Conservation (phyloP, 2,329 filamentous ascomycete species). For the Diaporthe citrichinensis region DNA sequence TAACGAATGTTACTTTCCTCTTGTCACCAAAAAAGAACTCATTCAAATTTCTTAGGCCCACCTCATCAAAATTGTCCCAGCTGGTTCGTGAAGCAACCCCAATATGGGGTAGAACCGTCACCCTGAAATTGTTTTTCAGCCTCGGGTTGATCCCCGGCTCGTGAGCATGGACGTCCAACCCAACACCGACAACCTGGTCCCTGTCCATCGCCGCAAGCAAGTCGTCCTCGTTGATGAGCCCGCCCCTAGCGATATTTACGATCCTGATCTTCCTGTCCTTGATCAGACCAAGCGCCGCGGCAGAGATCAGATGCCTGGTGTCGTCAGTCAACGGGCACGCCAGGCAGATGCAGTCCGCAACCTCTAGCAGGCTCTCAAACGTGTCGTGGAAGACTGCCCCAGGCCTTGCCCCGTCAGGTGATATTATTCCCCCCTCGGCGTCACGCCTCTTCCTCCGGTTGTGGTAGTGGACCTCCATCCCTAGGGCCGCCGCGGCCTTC, state of each 20-base stretch:
- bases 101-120: constrained; percentile 50
- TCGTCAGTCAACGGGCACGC: constrained; percentile 51
- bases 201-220: constrained; percentile 51
- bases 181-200: constrained; percentile 51
- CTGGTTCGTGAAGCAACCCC: constrained; percentile 49
- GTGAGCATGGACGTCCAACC: constrained; percentile 53
- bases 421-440: background rate
- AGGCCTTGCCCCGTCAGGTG: constrained; percentile 17
- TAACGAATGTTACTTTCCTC: constrained; percentile 23
- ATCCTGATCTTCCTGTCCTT: constrained; percentile 49
- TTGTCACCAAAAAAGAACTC: constrained; percentile 45
- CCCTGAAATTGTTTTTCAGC: constrained; percentile 50
- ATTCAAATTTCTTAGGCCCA: constrained; percentile 45
- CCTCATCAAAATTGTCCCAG: constrained; percentile 48
- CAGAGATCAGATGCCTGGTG: constrained; percentile 47
- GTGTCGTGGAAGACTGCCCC: constrained; percentile 41
- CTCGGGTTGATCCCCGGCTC: constrained; percentile 51
- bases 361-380: constrained; percentile 49
- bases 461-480: constrained; percentile 51
- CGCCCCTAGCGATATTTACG: constrained; percentile 53
- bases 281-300: constrained; percentile 32
- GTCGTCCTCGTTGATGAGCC: constrained; percentile 52
- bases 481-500: constrained; percentile 48
- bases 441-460: constrained; percentile 43
- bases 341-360: constrained; percentile 49